A percentile compares a stretch with the other conserved stretches of the same genome.
phyloP scores from a whole-genome alignment of 169 alveolate genomes.

The Eimeria necatrix region DNA sequence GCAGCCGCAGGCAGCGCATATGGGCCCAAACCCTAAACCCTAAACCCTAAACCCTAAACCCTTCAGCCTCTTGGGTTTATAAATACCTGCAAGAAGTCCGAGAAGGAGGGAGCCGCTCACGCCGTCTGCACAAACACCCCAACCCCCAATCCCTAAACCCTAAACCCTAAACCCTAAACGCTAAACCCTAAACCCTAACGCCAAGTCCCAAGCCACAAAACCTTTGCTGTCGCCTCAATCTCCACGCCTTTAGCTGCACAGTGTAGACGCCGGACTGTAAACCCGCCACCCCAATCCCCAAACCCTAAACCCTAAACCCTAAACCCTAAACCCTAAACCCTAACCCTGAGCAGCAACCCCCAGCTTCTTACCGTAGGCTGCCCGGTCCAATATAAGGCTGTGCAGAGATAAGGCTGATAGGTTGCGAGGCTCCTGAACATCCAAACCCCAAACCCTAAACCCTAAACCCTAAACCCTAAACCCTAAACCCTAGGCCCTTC shows the following conservation, averaged over 20 bases:
- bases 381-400: constrained; percentile 81
- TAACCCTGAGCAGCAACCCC: background rate
- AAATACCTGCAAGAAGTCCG: constrained; percentile 76
- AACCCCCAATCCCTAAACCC: background rate
- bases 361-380: constrained; percentile 78
- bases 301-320: background rate
- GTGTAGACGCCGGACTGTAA: no score
- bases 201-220: no score
- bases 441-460: constrained; percentile 57
- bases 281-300: background rate
- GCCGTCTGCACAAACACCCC: constrained; percentile 70
- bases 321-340: background rate
- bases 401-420: constrained; percentile 81
- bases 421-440: constrained; percentile 82
- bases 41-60: background rate
- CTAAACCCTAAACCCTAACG: background rate
- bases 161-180: background rate
- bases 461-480: background rate
- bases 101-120: constrained; percentile 76
- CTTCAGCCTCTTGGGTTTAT: background rate
- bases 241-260: no score
- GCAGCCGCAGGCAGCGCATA: no score
- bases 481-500: background rate
- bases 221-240: no score
- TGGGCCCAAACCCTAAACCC: no score